Percentiles rank a stretch among this genome's conserved stretches.
These are phyloP conservation scores for Diaporthe ampelina DNA, from an alignment of 2,329 filamentous ascomycete species.

Conservation along the genomic window DNA sequence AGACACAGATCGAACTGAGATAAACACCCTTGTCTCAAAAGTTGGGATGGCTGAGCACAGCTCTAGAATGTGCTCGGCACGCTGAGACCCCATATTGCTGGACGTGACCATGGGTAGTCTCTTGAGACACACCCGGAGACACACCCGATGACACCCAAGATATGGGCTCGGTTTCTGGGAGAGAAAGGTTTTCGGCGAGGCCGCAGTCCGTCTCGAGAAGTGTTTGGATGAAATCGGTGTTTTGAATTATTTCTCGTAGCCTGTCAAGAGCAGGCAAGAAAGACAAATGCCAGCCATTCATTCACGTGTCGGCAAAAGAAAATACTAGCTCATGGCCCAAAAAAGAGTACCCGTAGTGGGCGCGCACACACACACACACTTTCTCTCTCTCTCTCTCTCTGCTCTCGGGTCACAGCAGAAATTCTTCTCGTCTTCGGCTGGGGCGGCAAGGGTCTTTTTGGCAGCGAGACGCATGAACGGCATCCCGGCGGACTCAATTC, in stretches of 20 bases:
- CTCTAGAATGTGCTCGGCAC: not conserved
- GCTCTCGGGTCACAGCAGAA: not conserved
- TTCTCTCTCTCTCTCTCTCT: too few relatives aligned
- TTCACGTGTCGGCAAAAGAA: not conserved
- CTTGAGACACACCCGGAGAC: constrained; percentile 29
- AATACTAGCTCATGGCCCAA: not conserved
- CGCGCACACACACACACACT: too few relatives aligned
- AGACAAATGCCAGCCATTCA: not conserved
- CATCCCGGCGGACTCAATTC: constrained; percentile 18
- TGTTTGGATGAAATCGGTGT: constrained; percentile 30
- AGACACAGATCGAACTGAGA: constrained; percentile 17
- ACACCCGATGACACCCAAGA: constrained; percentile 12
- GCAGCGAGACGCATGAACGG: constrained; percentile 14
- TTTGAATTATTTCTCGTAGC: constrained; percentile 11
- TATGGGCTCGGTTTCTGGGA: not conserved
- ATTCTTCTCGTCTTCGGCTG: constrained; percentile 1
- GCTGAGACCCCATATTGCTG: not conserved
- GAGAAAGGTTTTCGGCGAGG: constrained; percentile 23
- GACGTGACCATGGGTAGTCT: constrained; percentile 6
- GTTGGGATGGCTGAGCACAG: constrained; percentile 8
- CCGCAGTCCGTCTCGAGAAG: constrained; percentile 23
- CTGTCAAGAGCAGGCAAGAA: not conserved
- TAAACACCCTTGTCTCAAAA: constrained; percentile 11
- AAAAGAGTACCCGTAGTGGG: not conserved
- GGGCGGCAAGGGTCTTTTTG: constrained; percentile 4